Percentiles rank a stretch among this genome's conserved stretches.
Conservation (phyloP, 2,329 filamentous ascomycete genomes). For the Plenodomus lindquistii region DNA sequence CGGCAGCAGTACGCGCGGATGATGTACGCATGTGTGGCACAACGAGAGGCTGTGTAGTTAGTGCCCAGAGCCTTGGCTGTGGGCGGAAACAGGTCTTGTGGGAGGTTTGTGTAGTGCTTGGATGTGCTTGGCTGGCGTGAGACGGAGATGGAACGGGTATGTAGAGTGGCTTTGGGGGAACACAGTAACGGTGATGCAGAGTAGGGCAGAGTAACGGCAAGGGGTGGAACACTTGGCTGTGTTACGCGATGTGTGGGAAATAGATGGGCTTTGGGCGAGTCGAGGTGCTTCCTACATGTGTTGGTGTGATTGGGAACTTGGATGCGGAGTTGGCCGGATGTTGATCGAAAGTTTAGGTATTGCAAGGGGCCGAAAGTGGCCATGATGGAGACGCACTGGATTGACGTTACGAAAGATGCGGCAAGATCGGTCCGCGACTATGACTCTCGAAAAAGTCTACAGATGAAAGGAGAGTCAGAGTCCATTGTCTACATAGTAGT, state of each 20-base stretch:
- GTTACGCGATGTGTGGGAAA: slow-evolving; percentile 1
- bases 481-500: no score
- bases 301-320: not conserved
- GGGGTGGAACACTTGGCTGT: slow-evolving; percentile 6
- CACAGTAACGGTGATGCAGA: not conserved
- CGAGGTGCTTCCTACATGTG: no score
- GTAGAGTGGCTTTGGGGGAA: not conserved
- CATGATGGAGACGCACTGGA: not conserved
- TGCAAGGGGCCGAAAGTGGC: not conserved
- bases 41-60: no score
- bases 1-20: no score
- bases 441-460: no score
- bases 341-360: not conserved
- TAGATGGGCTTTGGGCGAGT: no score
- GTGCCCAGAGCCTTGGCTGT: no score
- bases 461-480: no score
- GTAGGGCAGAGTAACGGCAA: not conserved
- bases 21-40: no score
- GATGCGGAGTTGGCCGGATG: not conserved
- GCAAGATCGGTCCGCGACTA: no score
- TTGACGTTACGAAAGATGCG: not conserved
- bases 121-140: not conserved
- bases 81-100: no score
- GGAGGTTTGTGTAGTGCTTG: not conserved
- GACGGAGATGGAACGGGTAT: not conserved